Conservation (phyloP, 176 grass and related monocot species). For the Carex scoparia region DNA sequence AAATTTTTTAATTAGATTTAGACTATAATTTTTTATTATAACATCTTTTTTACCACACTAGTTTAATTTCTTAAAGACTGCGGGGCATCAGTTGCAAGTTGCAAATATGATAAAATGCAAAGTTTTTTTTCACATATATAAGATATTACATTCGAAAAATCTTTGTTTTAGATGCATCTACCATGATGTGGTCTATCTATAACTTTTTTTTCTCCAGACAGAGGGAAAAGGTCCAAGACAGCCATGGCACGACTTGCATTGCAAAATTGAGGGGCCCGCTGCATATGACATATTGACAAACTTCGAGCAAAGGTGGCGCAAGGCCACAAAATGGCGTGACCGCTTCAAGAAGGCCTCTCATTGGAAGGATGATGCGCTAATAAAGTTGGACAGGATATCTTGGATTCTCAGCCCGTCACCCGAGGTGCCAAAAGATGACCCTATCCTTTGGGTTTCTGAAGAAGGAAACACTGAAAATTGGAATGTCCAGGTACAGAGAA, state of each 20-base stretch:
- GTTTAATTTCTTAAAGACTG: neutral
- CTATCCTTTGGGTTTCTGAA: conserved; percentile 54
- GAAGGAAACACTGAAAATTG: conserved; percentile 76
- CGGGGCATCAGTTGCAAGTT: neutral
- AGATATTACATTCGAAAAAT: neutral
- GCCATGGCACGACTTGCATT: conserved; percentile 99
- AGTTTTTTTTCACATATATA: neutral
- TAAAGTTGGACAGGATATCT: conserved; percentile 88
- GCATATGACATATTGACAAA: conserved; percentile 87
- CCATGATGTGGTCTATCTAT: neutral
- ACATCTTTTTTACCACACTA: neutral
- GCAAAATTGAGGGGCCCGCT: conserved; percentile 86
- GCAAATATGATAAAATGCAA: neutral
- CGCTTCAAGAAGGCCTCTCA: conserved; percentile 46
- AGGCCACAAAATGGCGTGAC: conserved; percentile 78
- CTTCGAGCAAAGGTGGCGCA: conserved; percentile 90
- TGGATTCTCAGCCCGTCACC: conserved; percentile 89
- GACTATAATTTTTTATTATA: neutral
- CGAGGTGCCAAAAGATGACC: conserved; percentile 50
- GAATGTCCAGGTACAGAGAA: conserved; percentile 72
- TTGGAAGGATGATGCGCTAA: conserved; percentile 84
- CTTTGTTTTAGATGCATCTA: neutral
- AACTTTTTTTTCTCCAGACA: conserved; percentile 36
- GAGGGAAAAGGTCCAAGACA: conserved; percentile 77
- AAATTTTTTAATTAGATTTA: neutral